Evolutionary conservation across 2,329 filamentous ascomycete species (phyloP).

Genomic region (Coniochaeta ligniaria): DNA sequence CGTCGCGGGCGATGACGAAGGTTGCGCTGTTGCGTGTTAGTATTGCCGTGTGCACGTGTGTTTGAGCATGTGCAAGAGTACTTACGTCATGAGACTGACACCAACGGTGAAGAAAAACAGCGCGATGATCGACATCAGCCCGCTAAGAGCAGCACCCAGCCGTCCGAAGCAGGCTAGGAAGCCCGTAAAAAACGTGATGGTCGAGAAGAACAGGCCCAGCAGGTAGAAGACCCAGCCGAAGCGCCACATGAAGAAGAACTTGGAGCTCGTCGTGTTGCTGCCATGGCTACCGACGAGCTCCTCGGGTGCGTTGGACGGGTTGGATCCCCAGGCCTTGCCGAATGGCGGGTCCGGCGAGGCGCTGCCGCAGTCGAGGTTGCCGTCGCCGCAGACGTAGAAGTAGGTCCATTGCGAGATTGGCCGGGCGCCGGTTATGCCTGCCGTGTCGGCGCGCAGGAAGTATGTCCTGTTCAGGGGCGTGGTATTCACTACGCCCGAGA

Average conservation of each 20-base stretch:
- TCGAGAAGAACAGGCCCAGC: conserved; percentile 73
- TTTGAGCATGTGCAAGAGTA: conserved; percentile 10
- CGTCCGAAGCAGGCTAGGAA: conserved; percentile 65
- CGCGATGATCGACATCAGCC: conserved; percentile 48
- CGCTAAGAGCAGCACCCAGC: conserved; percentile 61
- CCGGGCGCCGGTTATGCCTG: conserved; percentile 62
- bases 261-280: conserved; percentile 43
- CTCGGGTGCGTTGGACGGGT: conserved; percentile 34
- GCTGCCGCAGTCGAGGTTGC: conserved; percentile 56
- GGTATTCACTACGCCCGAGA: conserved; percentile 42
- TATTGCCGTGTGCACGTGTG: not conserved
- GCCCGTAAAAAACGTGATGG: conserved; percentile 58
- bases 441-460: conserved; percentile 77
- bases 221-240: conserved; percentile 92
- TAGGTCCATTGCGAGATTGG: conserved; percentile 77
- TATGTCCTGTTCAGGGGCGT: conserved; percentile 66
- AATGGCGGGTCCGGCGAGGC: conserved; percentile 59
- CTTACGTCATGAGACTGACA: conserved; percentile 70
- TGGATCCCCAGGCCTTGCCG: conserved; percentile 60
- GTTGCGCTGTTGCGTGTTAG: conserved; percentile 32
- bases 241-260: conserved; percentile 78
- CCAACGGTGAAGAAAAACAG: conserved; percentile 64
- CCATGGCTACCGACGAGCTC: conserved; percentile 45
- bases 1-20: conserved; percentile 63
- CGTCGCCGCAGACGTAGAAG: conserved; percentile 70